Evolutionary conservation across 2,329 filamentous ascomycete genomes (phyloP), one percentile per base, ranked within the genome.

Genomic region (Clathrospora elynae): DNA sequence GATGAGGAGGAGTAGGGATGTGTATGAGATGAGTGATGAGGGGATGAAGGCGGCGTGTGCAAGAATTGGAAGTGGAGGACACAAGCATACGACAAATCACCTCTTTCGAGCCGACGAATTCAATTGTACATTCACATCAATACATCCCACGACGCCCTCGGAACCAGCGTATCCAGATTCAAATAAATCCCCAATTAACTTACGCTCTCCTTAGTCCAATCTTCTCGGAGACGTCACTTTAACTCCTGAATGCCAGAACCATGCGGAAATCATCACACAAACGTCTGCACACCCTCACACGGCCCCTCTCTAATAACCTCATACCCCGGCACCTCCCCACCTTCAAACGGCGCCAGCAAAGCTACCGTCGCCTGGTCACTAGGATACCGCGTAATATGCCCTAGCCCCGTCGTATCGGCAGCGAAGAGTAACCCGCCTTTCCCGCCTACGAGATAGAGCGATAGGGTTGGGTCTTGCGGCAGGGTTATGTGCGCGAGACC

Each of bases 1-100:
- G 76, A 75, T 13, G 71, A 71, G 49, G 75, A 75, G 53, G 59
- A 65, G 53, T 51, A 48, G 29, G 17, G 24, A 17, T 12, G 13
- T 11, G 6, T 14, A 14, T 24, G 16, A 18, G 36, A 38, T 30
- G 30, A 33, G 33, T 16, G 17, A 40, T 40, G 37, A 33, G 9
- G 20, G 16, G 17, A 40, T 40, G 37, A 33, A n/a, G 20, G 19
- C 17, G 14, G 20, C 46, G 38, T 30, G 37, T 22, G 45, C n/a
- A 40, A 25, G 40, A 44, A 43, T 23, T 26, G 42, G 37, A 42
- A 20, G 35, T 32, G 29, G 41, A 25, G 35, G 39, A 38, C n/a
- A n/a, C n/a, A n/a, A n/a, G n/a, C n/a, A n/a, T n/a, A n/a, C n/a
- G n/a, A n/a, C n/a, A n/a, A n/a, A n/a, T n/a, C n/a, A n/a, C n/a